A percentile compares a stretch with the other conserved stretches of the same genome.
These are phyloP conservation scores for Colletotrichum graminicola DNA, from an alignment of 2,329 filamentous ascomycete genomes.

Conservation along the genomic window DNA sequence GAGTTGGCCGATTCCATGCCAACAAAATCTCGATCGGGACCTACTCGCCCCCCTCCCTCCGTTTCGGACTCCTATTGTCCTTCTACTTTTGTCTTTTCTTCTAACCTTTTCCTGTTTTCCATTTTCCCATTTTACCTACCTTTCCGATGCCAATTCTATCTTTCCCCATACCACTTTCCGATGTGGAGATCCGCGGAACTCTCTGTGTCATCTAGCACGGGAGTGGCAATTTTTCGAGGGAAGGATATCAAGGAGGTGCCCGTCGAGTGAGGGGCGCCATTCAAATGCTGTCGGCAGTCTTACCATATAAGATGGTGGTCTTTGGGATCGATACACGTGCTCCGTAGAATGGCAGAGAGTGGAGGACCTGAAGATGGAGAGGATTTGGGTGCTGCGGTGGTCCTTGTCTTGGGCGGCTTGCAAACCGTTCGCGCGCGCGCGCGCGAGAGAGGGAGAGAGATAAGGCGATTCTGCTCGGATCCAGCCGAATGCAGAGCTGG, in stretches of 20 bases:
- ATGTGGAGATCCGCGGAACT: neutral
- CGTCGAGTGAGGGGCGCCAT: neutral
- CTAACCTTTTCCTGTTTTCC: neutral
- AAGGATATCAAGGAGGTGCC: neutral
- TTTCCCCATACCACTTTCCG: conserved; percentile 8
- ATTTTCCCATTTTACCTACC: neutral
- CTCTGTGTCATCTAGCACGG: neutral
- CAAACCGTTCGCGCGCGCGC: neutral
- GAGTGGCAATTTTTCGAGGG: neutral
- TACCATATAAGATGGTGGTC: neutral
- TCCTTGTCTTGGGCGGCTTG: neutral
- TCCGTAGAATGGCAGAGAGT: no score
- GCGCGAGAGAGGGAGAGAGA: neutral
- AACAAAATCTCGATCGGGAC: conserved; percentile 5
- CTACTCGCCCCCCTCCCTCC: neutral
- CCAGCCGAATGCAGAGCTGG: neutral
- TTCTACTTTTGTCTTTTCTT: neutral
- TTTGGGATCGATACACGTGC: neutral
- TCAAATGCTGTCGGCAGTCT: neutral
- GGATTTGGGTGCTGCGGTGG: neutral
- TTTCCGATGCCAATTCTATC: neutral
- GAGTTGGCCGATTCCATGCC: neutral
- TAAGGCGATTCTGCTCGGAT: neutral
- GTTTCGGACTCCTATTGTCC: neutral
- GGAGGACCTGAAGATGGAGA: neutral